Conservation (phyloP, 108 stramenopile genomes). For the Epipyxis sp. region DNA sequence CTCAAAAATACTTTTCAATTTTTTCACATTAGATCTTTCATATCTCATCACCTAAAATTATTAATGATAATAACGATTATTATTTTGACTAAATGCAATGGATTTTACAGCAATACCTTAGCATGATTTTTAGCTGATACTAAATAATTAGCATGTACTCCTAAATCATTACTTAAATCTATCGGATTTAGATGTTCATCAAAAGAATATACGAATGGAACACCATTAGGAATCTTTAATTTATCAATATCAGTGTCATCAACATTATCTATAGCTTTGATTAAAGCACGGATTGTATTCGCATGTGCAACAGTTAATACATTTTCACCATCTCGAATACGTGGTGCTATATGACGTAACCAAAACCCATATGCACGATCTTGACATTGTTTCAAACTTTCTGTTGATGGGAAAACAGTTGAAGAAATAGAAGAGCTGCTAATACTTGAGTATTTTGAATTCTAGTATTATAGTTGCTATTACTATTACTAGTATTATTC, state of each 20-base stretch:
- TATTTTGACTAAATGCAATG: too few species aligned
- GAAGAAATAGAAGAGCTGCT: too few species aligned
- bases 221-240: slow-evolving; percentile 36
- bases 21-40: neutral
- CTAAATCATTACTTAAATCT: neutral
- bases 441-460: too few species aligned
- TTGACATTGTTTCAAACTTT: slow-evolving; percentile 1
- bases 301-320: neutral
- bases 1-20: neutral
- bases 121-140: neutral
- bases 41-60: neutral
- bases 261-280: neutral
- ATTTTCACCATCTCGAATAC: neutral
- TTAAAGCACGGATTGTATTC: slow-evolving; percentile 9
- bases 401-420: too few species aligned
- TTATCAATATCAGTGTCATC: neutral
- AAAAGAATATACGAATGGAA: slow-evolving; percentile 52
- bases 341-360: neutral
- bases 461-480: too few species aligned
- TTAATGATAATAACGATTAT: too few species aligned
- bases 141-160: neutral
- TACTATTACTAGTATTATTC: too few species aligned
- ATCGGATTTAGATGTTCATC: neutral
- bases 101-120: too few species aligned
- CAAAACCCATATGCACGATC: neutral